Base-by-base conservation (phyloP, 2,329 filamentous ascomycete genomes). In the Apiospora saccharicola region DNA sequence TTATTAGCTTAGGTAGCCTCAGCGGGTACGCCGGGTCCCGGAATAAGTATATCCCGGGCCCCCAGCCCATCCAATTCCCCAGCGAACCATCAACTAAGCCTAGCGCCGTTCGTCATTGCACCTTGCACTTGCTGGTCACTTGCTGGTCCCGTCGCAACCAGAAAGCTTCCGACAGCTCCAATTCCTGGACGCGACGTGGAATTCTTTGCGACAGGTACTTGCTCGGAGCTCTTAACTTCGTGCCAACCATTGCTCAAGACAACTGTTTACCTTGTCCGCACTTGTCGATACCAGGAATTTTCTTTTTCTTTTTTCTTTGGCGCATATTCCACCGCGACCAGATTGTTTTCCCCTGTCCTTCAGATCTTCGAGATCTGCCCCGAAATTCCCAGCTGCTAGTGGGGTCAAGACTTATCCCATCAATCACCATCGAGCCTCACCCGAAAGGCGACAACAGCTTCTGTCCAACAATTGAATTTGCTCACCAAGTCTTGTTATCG, bases 141-240 rank as follows among this genome's bases (percentile, higher is more conserved):
- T 10, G 22, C 57, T 64, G 57, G 19, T 64, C 57, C 57, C 34
- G 34, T 64, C 57, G 57, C 57, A 64, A 64, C 57, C 57, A 64
- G 57, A 64, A 64, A 61, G 53, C 53, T 37, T 61, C 26, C 16
- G 26, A 16, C 30, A 61, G 53, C 53, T 61, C 53, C 53, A 61
- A 61, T 61, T 61, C 53, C 53, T 49, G 53, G 53, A 61, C 53
- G 53, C 53, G 53, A 61, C 53, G 53, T 61, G 53, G 53, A 61
- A 61, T 61, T 61, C 53, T 37, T 61, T 61, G 53, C 53, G 53
- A 61, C 53, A 61, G 53, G 53, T 61, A 37, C 57, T 64, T 64
- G 57, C 30, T 64, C 57, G 13, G 57, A 34, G 53, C 30, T 37
- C 53, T 22, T n/a, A 22, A 37, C 34, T 34, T 41, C 34, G 57